phyloP scores from a whole-genome alignment of 2,329 filamentous ascomycete species.

The Lachnellula suecica region DNA sequence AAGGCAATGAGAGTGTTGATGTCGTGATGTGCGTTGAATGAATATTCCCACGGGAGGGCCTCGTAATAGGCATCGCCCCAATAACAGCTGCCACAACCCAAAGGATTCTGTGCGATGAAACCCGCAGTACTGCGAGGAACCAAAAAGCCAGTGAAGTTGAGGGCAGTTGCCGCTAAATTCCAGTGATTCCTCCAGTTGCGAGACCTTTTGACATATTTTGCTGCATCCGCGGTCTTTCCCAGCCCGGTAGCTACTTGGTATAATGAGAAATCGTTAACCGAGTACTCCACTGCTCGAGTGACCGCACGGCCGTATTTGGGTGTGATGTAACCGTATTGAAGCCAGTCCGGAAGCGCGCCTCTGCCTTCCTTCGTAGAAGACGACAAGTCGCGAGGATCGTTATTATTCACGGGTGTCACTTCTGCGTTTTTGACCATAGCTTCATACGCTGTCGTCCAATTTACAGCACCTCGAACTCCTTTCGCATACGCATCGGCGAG shows the following conservation, averaged over 20 bases:
- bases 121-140: conserved; percentile 54
- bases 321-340: conserved; percentile 63
- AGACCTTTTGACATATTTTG: conserved; percentile 61
- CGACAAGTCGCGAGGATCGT: conserved; percentile 50
- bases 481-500: conserved; percentile 73
- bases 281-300: conserved; percentile 65
- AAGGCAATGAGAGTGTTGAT: conserved; percentile 45
- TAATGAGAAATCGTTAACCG: conserved; percentile 67
- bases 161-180: conserved; percentile 55
- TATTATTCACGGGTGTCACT: conserved; percentile 56
- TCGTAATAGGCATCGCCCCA: conserved; percentile 54
- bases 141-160: conserved; percentile 65
- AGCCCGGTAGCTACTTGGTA: conserved; percentile 63
- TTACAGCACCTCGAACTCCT: conserved; percentile 55
- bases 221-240: conserved; percentile 55
- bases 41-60: conserved; percentile 55
- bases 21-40: conserved; percentile 55
- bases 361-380: conserved; percentile 67
- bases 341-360: conserved; percentile 69
- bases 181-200: conserved; percentile 74
- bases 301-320: conserved; percentile 61
- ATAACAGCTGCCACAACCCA: conserved; percentile 51
- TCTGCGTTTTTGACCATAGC: conserved; percentile 69
- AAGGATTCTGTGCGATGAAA: conserved; percentile 46
- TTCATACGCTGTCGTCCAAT: conserved; percentile 61